Evolutionary conservation across 768 basidiomycete genomes (phyloP).

Genomic region (Boletus vermiculosoides): DNA sequence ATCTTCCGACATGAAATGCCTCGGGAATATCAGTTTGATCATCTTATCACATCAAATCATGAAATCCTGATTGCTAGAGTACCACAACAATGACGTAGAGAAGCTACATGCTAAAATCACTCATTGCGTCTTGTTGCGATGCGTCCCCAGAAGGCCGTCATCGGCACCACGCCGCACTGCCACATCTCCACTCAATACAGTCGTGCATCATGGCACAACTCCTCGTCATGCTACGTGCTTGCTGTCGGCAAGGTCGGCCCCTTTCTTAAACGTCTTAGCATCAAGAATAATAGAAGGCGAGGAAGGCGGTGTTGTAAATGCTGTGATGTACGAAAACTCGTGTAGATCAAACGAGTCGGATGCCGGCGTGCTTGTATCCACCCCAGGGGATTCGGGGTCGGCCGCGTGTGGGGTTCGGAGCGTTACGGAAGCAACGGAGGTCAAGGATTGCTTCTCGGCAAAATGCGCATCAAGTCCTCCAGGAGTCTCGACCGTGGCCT

Average conservation of each 20-base stretch:
- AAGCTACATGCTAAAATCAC: conserved; percentile 18
- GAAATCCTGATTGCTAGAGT: conserved; percentile 13
- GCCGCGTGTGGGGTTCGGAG: conserved; percentile 2
- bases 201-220: conserved; percentile 1
- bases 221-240: conserved; percentile 14
- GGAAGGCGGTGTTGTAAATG: conserved; percentile 31
- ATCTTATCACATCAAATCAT: conserved; percentile 29
- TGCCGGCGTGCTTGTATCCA: conserved; percentile 8
- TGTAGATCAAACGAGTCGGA: conserved; percentile 25
- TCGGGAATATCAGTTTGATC: neutral
- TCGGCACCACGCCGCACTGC: conserved; percentile 4
- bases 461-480: neutral
- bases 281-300: conserved; percentile 21
- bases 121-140: conserved; percentile 1
- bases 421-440: conserved; percentile 13
- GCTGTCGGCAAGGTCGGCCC: conserved; percentile 4
- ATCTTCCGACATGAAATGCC: neutral
- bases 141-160: neutral
- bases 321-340: conserved; percentile 33
- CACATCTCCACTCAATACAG: conserved; percentile 13
- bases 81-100: conserved; percentile 9
- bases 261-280: conserved; percentile 11
- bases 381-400: conserved; percentile 12
- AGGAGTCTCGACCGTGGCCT: conserved; percentile 2
- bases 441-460: conserved; percentile 2